Conservation (phyloP, 1,284 basidiomycete species). For the Stygiomarasmius scandens region DNA sequence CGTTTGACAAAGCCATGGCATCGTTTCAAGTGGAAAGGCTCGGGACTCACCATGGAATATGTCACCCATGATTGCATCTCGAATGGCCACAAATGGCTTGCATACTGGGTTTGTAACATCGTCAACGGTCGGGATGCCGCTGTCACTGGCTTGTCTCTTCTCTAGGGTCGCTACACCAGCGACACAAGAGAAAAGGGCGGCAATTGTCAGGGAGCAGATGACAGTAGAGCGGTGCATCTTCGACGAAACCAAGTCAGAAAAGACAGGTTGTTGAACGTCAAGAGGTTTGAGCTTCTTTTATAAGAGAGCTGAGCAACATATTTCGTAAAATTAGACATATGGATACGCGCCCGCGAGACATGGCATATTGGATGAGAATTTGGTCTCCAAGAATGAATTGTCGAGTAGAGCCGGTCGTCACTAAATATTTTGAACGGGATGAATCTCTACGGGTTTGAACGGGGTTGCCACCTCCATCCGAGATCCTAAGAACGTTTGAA, state of each 20-base stretch:
- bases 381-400: no score
- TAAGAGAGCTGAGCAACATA: no score
- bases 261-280: neutral
- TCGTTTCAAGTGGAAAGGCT: neutral
- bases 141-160: neutral
- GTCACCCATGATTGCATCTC: conserved; percentile 18
- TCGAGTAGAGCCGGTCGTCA: no score
- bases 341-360: no score
- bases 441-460: no score
- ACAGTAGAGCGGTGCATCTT: neutral
- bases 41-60: conserved; percentile 13
- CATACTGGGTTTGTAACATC: conserved; percentile 9
- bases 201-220: neutral
- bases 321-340: neutral
- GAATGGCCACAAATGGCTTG: conserved; percentile 16
- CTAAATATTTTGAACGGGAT: no score
- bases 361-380: no score
- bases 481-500: no score
- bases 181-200: neutral
- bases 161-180: neutral
- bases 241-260: neutral
- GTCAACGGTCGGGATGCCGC: neutral
- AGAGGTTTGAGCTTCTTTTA: no score
- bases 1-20: neutral
- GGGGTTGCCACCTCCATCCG: no score